Evolutionary conservation across 768 basidiomycete species (phyloP), one percentile per base, ranked within the genome.

Genomic region (Boletellus sp.): DNA sequence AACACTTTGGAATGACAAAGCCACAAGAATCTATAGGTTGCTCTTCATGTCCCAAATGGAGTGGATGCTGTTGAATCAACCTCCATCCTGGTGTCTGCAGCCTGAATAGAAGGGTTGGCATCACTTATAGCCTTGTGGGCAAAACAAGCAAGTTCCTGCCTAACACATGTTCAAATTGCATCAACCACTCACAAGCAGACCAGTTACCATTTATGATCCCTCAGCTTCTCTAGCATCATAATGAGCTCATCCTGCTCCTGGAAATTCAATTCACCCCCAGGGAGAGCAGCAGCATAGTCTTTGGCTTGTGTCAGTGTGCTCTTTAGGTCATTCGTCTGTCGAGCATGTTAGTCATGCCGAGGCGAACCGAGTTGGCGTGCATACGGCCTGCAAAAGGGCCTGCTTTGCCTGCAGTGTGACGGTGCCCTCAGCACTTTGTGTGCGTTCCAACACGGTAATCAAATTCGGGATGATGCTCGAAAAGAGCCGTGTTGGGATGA

Each of bases 61-160:
- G 86, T 88, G 4, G 86, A 87, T 23, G 86, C 86, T 50, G 80
- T 83, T 13, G 86, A 89, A 60, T 89, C 86, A 34, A 88, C 66
- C 56, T 87, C 86, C 78, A 86, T 85, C 53, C 72, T 75, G 5
- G 58, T 39, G 20, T 73, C 69, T 12, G 53, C 55, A 3, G 53
- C 51, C 6, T 62, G 62, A n/a, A 59, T 39, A 13, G 56, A 59
- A 22, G 58, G 32, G 4, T 64, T 55, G 8, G 69, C 65, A 26
- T 75, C 68, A 13, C 59, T 61, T 19, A 77, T 59, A 17, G 72
- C 71, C 47, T 68, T 70, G 13, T 72, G 64, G 4, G 80, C 66
- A 54, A 88, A 86, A 13, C 74, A 70, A 0, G 62, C 68, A 2
- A 87, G 70, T 55, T 83, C 80, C 33, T 74, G 73, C 36, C 85